Evolutionary conservation across 768 basidiomycete genomes (phyloP), one percentile per base, ranked within the genome.

Genomic region (Heimioporus sp.): DNA sequence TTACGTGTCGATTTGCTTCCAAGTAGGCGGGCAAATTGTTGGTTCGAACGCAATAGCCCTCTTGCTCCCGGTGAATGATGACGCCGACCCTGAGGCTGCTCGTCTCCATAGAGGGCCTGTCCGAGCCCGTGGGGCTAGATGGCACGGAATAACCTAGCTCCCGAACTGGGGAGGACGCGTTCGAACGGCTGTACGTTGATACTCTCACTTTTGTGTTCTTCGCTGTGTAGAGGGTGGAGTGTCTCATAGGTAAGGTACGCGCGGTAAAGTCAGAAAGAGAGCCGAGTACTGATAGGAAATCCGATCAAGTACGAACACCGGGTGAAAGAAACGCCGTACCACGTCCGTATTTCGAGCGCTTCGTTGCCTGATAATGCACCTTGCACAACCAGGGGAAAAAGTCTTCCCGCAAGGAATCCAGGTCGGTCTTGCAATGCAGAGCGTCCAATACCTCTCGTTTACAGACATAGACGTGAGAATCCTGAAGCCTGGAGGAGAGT

Each of bases 331-430:
- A 41, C 46, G 21, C 68, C 53, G 9, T 63, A 87, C 88, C 69
- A 54, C 72, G 68, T 31, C 73, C 79, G 56, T 88, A 89, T 69
- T 83, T 86, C 43, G 67, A 70, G 56, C 75, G 74, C 59, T 82
- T 85, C 15, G 76, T 74, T 10, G 73, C 72, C 52, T 85, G 85
- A 65, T 92, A 92, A 55, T 90, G 89, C 7, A 90, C 73, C 65
- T 91, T 93, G 72, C 92, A 89, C 49, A 97, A 65, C 91, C 93
- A 97, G 0, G 95, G 95, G 11, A 98, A 66, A 61, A 97, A 90
- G 53, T 97, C 92, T 66, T 95, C 89, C 46, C 88, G 79, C 46
- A 98, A 76, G 15, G 93, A 96, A 46, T 91, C 86, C 38, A 94
- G 77, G 58, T 83, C 79, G 5, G 71, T 72, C 60, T 90, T 90